phyloP scores from a whole-genome alignment of 805 yeast species.

The Barnettozyma vustinii region DNA sequence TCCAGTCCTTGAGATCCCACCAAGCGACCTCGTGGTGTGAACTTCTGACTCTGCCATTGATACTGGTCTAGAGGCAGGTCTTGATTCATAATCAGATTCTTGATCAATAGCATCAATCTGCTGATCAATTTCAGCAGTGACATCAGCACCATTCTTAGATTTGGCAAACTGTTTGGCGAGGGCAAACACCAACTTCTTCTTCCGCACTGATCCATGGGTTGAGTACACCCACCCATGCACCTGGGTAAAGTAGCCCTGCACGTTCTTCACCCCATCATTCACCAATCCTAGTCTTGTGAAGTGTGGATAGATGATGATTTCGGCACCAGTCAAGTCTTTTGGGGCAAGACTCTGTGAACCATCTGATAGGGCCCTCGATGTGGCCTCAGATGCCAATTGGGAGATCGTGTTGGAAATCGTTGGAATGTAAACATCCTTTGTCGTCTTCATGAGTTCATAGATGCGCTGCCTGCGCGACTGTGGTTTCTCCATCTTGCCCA shows the following conservation, averaged over 20 bases:
- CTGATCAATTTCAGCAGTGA: slow-evolving; percentile 32
- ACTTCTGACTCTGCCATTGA: not conserved
- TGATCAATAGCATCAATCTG: slow-evolving; percentile 28
- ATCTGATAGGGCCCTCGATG: slow-evolving; percentile 19
- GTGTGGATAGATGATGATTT: slow-evolving; percentile 55
- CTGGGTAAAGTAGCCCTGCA: slow-evolving; percentile 43
- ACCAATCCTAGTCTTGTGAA: slow-evolving; percentile 35
- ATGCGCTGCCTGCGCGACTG: slow-evolving; percentile 39
- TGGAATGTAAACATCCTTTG: slow-evolving; percentile 56
- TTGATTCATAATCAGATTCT: slow-evolving; percentile 19
- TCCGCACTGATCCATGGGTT: slow-evolving; percentile 67
- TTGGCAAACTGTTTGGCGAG: slow-evolving; percentile 65
- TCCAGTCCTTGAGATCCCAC: not conserved
- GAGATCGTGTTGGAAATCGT: slow-evolving; percentile 41
- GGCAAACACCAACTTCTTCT: slow-evolving; percentile 62
- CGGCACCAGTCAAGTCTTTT: slow-evolving; percentile 40
- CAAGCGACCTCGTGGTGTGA: not conserved
- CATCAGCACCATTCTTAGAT: slow-evolving; percentile 24
- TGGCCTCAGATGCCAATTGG: slow-evolving; percentile 43
- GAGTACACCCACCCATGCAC: slow-evolving; percentile 68
- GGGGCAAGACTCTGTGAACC: not conserved
- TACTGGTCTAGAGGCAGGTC: not conserved
- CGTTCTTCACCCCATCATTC: slow-evolving; percentile 3
- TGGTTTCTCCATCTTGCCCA: slow-evolving; percentile 1
- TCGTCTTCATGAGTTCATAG: slow-evolving; percentile 45